Evolutionary conservation across 2,329 filamentous ascomycete species (phyloP), one percentile per base, ranked within the genome.

Genomic region (Epicoccum nigrum): DNA sequence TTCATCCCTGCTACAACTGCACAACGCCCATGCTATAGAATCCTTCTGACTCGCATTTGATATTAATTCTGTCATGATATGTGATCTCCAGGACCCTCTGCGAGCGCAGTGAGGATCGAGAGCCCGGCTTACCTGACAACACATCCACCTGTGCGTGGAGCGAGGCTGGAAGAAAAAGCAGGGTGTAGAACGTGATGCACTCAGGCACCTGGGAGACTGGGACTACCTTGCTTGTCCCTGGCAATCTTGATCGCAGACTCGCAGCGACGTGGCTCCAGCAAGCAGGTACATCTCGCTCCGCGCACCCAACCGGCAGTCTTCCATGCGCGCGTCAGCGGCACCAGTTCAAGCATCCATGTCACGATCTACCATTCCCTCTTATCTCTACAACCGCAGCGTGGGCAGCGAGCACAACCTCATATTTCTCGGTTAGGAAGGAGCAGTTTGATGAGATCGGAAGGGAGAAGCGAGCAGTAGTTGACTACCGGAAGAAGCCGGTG

Each of bases 231-330:
- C 8, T 25, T 17, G n/a, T 2, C 19, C 25, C 44, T 32, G 11
- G 37, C 12, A 6, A 8, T 16, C 39, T 44, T 7, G 13, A 34
- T 41, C 23, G 28, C 28, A 30, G 13, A 30, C 23, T 27, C 19
- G 38, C 34, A 23, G 45, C 52, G 45, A 65, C 64, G 61, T 65
- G 58, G 59, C 58, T 62, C 62, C 62, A 59, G 49, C 55, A 58
- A 57, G 49, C 54, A 60, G 54, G 51, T 55, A 58, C 51, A 20
- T n/a, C 19, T 43, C 42, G 20, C 31, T 19, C 45, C 31, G 23
- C 17, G 52, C 37, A 47, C 56, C 65, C 66, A 68, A 68, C 64
- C 65, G 65, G 67, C 55, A 63, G 60, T 53, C 50, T 67, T 70
- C 67, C 67, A 63, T 56, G 40, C 45, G 37, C 35, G 55, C 62